Conservation (phyloP, 768 basidiomycete species). For the Rhodotorula graminis region DNA sequence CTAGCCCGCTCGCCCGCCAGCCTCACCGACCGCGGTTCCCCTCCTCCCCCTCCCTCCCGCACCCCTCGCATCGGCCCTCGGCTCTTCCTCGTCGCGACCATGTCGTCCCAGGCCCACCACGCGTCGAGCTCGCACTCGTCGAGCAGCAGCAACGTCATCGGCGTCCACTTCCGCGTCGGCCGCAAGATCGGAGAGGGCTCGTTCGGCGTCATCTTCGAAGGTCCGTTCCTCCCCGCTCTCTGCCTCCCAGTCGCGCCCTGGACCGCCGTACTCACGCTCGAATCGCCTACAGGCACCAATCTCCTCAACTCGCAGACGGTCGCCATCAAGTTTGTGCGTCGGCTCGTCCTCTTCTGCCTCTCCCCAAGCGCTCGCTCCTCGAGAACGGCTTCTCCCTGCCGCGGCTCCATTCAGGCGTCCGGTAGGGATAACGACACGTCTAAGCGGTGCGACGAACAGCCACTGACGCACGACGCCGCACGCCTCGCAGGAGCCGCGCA, state of each 20-base stretch:
- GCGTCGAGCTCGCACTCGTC: constrained; percentile 1
- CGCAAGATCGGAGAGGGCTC: constrained; percentile 99
- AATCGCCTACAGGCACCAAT: constrained; percentile 68
- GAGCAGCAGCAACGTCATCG: constrained; percentile 36
- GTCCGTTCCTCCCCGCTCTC: constrained; percentile 47
- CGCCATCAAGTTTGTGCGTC: constrained; percentile 98
- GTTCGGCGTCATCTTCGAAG: constrained; percentile 98
- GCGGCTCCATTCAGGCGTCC: too few species aligned
- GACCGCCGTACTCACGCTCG: too few species aligned
- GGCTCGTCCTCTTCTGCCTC: background rate
- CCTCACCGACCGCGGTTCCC: too few species aligned
- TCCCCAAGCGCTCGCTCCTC: too few species aligned
- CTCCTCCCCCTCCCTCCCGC: background rate
- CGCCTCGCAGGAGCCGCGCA: constrained; percentile 56
- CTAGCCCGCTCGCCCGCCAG: background rate
- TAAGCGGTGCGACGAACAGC: background rate
- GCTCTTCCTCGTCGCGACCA: background rate
- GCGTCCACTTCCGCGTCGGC: constrained; percentile 94
- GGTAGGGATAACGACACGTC: too few species aligned
- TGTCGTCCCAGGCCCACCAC: background rate
- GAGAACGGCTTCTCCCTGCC: too few species aligned
- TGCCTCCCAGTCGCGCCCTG: too few species aligned
- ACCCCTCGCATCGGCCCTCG: background rate
- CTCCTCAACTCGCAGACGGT: constrained; percentile 97
- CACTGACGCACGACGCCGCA: background rate